These are phyloP conservation scores for Heritiera littoralis DNA, from an alignment of 345 rosid species.

Conservation along the genomic window DNA sequence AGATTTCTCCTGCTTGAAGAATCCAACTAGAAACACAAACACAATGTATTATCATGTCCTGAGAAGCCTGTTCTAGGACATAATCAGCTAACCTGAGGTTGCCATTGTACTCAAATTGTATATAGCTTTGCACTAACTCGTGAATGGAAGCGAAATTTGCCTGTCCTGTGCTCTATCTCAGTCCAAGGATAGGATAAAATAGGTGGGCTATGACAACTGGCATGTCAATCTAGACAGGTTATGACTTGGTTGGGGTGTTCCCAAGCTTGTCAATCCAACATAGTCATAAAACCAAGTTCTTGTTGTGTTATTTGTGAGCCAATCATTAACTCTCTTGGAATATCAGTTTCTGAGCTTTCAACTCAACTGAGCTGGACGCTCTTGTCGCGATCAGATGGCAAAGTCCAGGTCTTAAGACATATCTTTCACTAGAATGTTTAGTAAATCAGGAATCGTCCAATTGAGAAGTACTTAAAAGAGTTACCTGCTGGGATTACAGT, in stretches of 20 bases:
- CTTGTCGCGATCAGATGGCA: background rate
- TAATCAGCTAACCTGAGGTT: slow-evolving; percentile 12
- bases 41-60: slow-evolving; percentile 12
- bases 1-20: background rate
- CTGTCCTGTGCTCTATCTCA: slow-evolving; percentile 4
- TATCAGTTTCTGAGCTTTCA: slow-evolving; percentile 17
- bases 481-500: background rate
- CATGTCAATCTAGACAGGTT: background rate
- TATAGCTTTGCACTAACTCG: background rate
- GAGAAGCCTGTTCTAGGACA: slow-evolving; percentile 8
- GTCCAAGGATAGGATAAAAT: slow-evolving; percentile 14
- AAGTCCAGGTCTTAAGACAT: background rate
- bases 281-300: slow-evolving; percentile 2
- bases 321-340: slow-evolving; percentile 1
- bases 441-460: background rate
- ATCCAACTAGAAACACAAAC: slow-evolving; percentile 14
- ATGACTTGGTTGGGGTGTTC: slow-evolving; percentile 3
- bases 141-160: slow-evolving; percentile 3
- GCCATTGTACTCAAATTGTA: background rate
- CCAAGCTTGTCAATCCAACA: slow-evolving; percentile 10
- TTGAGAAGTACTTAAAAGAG: background rate
- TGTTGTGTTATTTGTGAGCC: background rate
- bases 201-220: slow-evolving; percentile 19
- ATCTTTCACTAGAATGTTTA: background rate
- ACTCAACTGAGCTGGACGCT: slow-evolving; percentile 16